Conservation (phyloP, 148 eudicot species). For the Beta vulgaris region DNA sequence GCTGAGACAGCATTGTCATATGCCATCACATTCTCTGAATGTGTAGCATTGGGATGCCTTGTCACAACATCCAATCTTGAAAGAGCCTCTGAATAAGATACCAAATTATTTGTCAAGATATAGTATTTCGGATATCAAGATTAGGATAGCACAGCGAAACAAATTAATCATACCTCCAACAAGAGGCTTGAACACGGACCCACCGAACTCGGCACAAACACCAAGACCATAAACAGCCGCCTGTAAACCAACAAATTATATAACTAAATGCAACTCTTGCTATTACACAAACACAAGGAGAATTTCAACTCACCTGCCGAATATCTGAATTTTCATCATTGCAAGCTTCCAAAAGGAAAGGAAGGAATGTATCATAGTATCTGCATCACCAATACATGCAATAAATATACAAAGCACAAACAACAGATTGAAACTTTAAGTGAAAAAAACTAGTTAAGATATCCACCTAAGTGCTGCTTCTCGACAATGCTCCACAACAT, state of each 20-base stretch:
- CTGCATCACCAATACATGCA: constrained; percentile 28
- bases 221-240: constrained; percentile 53
- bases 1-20: constrained; percentile 56
- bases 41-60: constrained; percentile 38
- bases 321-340: constrained; percentile 47
- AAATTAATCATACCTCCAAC: constrained; percentile 36
- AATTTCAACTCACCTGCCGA: constrained; percentile 34
- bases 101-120: neutral
- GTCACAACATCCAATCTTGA: constrained; percentile 38
- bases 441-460: neutral
- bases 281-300: neutral
- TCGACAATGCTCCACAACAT: constrained; percentile 44
- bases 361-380: constrained; percentile 47
- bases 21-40: constrained; percentile 39
- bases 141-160: neutral
- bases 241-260: constrained; percentile 25
- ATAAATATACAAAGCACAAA: neutral
- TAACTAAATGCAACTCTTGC: neutral
- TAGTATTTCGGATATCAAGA: neutral
- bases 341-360: constrained; percentile 47
- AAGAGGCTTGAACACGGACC: constrained; percentile 46
- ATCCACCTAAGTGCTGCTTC: constrained; percentile 41
- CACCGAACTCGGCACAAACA: constrained; percentile 48
- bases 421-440: neutral
- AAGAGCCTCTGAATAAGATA: constrained; percentile 37